Conservation (phyloP, 2,329 filamentous ascomycete genomes). For the Botrytis galanthina region DNA sequence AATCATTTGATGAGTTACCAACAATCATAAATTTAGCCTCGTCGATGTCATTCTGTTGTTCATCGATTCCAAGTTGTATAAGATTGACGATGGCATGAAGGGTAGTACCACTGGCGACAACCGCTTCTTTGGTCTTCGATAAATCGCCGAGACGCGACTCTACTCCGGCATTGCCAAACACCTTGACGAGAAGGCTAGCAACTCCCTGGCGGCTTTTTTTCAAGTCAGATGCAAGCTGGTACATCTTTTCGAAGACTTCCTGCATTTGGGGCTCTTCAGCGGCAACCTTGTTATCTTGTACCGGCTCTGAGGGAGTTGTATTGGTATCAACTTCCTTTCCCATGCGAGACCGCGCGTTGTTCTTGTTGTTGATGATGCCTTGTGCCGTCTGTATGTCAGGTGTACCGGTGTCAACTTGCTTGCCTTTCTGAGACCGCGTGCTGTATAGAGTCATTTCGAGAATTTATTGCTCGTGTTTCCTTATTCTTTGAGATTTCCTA, state of each 20-base stretch:
- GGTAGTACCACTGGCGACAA: too few species aligned
- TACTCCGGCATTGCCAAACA: neutral
- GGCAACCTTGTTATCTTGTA: neutral
- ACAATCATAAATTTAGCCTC: neutral
- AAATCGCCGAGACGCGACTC: neutral
- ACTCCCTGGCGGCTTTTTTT: neutral
- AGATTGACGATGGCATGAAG: too few species aligned
- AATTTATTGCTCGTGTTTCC: neutral
- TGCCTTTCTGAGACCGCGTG: neutral
- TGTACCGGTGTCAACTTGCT: neutral
- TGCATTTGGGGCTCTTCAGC: neutral
- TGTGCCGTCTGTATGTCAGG: neutral
- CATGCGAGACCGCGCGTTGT: neutral
- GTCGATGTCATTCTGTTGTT: too few species aligned
- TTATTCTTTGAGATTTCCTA: neutral
- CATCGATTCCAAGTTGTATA: neutral
- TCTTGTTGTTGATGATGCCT: neutral
- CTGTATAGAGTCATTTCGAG: neutral
- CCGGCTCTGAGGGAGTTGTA: neutral
- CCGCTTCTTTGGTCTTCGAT: neutral
- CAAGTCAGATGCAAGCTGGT: neutral
- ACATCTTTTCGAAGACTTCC: neutral
- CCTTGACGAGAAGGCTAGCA: neutral
- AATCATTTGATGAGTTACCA: too few species aligned
- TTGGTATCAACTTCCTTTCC: neutral